phyloP scores from a whole-genome alignment of 768 basidiomycete species.

The Hericium alpestre region DNA sequence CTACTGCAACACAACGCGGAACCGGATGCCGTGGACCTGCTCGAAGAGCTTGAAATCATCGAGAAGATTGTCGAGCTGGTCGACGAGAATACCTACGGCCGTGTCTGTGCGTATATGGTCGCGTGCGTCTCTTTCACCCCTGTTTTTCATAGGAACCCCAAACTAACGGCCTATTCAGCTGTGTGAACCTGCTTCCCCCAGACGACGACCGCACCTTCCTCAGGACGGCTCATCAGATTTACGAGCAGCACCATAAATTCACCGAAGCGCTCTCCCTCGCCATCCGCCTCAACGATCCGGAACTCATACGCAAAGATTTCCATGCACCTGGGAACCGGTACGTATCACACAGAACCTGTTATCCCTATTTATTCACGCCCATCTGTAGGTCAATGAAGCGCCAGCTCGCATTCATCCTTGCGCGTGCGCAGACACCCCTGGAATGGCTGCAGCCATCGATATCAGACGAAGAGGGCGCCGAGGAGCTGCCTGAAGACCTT shows the following conservation, averaged over 20 bases:
- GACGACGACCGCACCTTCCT: slow-evolving; percentile 90
- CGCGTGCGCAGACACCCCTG: slow-evolving; percentile 81
- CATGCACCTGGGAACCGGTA: slow-evolving; percentile 81
- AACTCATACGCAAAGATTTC: slow-evolving; percentile 80
- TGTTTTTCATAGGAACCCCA: background rate
- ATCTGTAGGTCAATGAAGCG: slow-evolving; percentile 71
- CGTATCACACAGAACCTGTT: slow-evolving; percentile 20
- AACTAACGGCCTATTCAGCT: slow-evolving; percentile 32
- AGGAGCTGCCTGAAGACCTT: slow-evolving; percentile 68
- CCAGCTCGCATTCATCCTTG: slow-evolving; percentile 89
- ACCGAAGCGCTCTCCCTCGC: slow-evolving; percentile 86
- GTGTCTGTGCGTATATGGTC: slow-evolving; percentile 96
- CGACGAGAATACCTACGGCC: slow-evolving; percentile 76
- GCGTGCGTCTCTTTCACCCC: slow-evolving; percentile 37
- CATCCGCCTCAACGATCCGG: slow-evolving; percentile 71
- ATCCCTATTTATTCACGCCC: background rate
- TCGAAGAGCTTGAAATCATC: slow-evolving; percentile 89
- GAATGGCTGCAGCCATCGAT: slow-evolving; percentile 72
- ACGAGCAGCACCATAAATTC: slow-evolving; percentile 76
- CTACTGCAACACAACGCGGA: slow-evolving; percentile 91
- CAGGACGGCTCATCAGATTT: slow-evolving; percentile 79
- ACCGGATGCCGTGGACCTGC: slow-evolving; percentile 92
- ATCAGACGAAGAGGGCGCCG: slow-evolving; percentile 34
- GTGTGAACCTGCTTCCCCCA: slow-evolving; percentile 81
- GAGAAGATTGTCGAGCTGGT: slow-evolving; percentile 66